Evolutionary conservation across 352 stramenopile species (phyloP).

Genomic region (Elongisporangium prolatum): DNA sequence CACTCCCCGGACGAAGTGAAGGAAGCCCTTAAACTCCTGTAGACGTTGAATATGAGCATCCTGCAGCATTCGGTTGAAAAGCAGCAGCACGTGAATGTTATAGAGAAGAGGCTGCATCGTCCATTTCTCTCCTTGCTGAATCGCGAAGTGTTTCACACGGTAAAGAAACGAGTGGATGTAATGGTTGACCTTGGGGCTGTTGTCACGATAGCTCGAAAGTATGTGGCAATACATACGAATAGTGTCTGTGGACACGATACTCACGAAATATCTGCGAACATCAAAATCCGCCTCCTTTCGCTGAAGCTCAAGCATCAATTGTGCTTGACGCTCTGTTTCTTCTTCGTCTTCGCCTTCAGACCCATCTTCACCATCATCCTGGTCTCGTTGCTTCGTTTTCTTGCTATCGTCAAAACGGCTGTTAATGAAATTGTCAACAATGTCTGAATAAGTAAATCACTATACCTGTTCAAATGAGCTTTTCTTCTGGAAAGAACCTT

Average conservation of each 20-base stretch:
- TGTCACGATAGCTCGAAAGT: constrained; percentile 65
- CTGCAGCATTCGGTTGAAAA: constrained; percentile 87
- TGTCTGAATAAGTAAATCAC: constrained; percentile 3
- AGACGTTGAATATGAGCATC: constrained; percentile 58
- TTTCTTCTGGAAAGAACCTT: constrained; percentile 81
- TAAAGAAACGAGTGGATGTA: constrained; percentile 89
- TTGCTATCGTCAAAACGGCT: constrained; percentile 16
- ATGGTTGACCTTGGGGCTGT: constrained; percentile 82
- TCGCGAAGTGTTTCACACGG: constrained; percentile 74
- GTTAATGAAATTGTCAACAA: not conserved
- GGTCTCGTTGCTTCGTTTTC: constrained; percentile 35
- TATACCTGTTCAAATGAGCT: constrained; percentile 49
- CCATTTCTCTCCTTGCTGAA: constrained; percentile 65
- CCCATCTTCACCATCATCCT: constrained; percentile 20
- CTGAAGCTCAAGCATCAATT: constrained; percentile 79
- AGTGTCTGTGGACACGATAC: constrained; percentile 74
- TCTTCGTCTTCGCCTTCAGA: constrained; percentile 70
- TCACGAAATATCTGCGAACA: constrained; percentile 75
- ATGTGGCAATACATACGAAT: constrained; percentile 83
- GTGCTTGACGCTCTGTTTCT: constrained; percentile 57
- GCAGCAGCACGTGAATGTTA: constrained; percentile 72
- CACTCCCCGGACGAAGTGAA: constrained; percentile 77
- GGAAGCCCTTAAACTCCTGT: constrained; percentile 54
- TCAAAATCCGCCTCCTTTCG: constrained; percentile 86
- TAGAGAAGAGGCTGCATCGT: constrained; percentile 86